Conservation (phyloP, 192 early-diverging fungal genomes). For the Obelidium mucronatum region DNA sequence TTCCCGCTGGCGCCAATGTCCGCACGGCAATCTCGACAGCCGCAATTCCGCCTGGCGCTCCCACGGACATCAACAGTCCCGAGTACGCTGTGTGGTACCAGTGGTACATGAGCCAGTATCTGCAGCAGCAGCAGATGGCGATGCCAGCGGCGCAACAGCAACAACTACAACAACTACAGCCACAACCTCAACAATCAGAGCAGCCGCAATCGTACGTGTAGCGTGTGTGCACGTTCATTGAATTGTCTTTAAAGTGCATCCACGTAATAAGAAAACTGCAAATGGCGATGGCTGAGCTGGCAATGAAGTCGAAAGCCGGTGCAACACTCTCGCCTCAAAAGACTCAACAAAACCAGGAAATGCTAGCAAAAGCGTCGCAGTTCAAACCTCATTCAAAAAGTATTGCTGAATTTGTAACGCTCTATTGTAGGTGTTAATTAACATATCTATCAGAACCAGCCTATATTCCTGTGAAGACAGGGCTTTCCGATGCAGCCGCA, state of each 20-base stretch:
- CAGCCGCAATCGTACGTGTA: neutral
- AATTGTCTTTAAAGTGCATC: neutral
- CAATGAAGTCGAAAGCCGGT: neutral
- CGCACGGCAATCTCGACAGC: neutral
- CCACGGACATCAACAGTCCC: conserved; percentile 13
- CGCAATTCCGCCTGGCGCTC: neutral
- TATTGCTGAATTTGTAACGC: neutral
- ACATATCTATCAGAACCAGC: neutral
- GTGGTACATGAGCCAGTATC: neutral
- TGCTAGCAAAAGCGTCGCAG: conserved; percentile 22
- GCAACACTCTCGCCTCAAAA: neutral
- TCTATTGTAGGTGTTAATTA: neutral
- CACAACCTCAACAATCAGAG: neutral
- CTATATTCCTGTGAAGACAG: neutral
- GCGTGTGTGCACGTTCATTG: neutral
- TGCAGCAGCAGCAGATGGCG: conserved; percentile 12
- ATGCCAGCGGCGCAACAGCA: neutral
- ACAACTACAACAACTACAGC: conserved; percentile 1
- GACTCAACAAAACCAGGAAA: neutral
- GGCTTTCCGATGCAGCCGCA: neutral
- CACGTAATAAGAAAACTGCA: conserved; percentile 19
- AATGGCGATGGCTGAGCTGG: conserved; percentile 22
- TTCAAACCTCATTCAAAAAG: conserved; percentile 33
- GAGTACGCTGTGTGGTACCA: conserved; percentile 33
- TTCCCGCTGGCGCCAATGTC: neutral